Conservation (phyloP, 169 alveolate species). For the Plasmodium gonderi region DNA sequence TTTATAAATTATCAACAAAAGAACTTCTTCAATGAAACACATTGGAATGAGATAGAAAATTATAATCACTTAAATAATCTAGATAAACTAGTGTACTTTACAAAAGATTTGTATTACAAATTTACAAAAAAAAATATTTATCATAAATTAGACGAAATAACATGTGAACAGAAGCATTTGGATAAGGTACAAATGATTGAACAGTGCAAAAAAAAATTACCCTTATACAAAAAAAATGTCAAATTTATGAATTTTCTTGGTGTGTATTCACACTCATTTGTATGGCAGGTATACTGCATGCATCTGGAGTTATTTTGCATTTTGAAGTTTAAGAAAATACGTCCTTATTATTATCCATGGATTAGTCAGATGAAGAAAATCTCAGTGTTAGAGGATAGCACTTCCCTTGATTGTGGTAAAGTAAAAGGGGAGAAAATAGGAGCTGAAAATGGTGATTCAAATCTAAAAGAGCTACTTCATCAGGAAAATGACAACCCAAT, state of each 20-base stretch:
- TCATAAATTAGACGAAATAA: slow-evolving; percentile 33
- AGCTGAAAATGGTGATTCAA: not conserved
- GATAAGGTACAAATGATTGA: slow-evolving; percentile 62
- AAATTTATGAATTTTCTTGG: slow-evolving; percentile 60
- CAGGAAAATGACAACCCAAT: not conserved
- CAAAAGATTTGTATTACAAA: slow-evolving; percentile 60
- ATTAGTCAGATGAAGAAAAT: too few species aligned
- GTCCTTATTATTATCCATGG: too few species aligned
- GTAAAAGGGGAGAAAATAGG: not conserved
- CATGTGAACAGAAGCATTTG: slow-evolving; percentile 72
- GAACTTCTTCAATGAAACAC: slow-evolving; percentile 48
- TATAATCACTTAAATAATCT: slow-evolving; percentile 29
- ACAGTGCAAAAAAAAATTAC: slow-evolving; percentile 38
- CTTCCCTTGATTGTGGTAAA: not conserved
- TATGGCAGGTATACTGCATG: slow-evolving; percentile 67
- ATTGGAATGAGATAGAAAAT: slow-evolving; percentile 68
- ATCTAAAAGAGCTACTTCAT: too few species aligned
- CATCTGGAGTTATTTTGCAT: slow-evolving; percentile 29
- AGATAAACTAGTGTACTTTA: slow-evolving; percentile 51
- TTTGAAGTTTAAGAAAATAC: slow-evolving; percentile 22
- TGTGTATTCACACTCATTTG: slow-evolving; percentile 54
- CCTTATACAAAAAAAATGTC: slow-evolving; percentile 18
- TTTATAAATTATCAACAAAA: slow-evolving; percentile 48
- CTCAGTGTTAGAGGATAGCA: too few species aligned
- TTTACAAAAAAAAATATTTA: slow-evolving; percentile 57